Evolutionary conservation across 345 rosid species (phyloP), one percentile per base, ranked within the genome.

Genomic region (Populus tremula): DNA sequence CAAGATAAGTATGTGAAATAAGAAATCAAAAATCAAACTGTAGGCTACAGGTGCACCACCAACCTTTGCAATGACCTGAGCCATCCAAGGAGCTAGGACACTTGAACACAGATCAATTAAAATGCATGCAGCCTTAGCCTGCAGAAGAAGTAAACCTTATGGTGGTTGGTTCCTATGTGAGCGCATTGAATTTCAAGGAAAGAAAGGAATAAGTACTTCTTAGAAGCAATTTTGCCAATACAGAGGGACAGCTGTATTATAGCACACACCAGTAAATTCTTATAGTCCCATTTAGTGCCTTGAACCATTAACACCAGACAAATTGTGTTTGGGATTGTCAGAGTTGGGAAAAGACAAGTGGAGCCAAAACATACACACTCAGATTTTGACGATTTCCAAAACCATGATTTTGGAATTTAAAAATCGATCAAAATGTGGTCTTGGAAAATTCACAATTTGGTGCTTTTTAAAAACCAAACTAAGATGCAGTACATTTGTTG

Each of bases 71-170:
- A 88, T 87, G 82, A 91, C 89, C 74, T 87, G 90, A 75, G 85
- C 76, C 79, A 87, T 82, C 97, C 97, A 92, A 75, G 97, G 91
- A n/a, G 93, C 92, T 68, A 92, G 82, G 73, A 87, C 88, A 49
- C 90, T 83, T 64, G 91, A 91, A 82, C 97, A 92, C 33, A 92
- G 86, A 84, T 92, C 97, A 78, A 92, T 87, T 65, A 92, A 78
- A 77, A 92, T 82, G 77, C 97, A 90, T 63, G 97, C 94, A 70
- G 93, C 94, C 87, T 91, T 92, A 70, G 91, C 93, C 97, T 92
- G 91, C 70, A 70, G 64, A 85, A 80, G 74, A 77, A 77, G 18
- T 43, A 38, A 67, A 45, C 50, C 50, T 45, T 45, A 67, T 45
- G 71, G 73, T 72, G 76, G 69, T 75, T 72, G 63, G 23, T 36